Evolutionary conservation across 352 stramenopile genomes (phyloP), one percentile per base, ranked within the genome.

Genomic region (Phytopythium mirpurense): DNA sequence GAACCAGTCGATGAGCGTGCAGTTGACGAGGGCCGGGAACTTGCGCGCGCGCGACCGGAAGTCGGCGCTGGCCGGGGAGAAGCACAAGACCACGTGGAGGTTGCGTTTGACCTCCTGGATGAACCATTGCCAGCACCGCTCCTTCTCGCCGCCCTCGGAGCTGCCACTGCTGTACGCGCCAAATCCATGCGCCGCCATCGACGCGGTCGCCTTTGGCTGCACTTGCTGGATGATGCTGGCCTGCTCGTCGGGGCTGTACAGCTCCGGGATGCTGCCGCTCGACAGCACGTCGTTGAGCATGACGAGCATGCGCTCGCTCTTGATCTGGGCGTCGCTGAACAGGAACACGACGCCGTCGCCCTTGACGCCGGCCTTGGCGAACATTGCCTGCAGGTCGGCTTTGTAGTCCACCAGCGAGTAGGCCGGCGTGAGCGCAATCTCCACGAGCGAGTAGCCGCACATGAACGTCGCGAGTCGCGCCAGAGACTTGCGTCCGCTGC

Each of bases 321-420:
- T 96, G 57, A 98, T 97, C 54, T 98, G 90, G 14, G 68, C 83
- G 62, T 98, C 94, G 19, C 83, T 93, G 18, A 98, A 81, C 4
- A 98, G 51, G 49, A 98, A 98, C 34, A 96, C 85, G 21, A 98
- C 62, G 12, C 77, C 72, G 27, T 98, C 86, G 10, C 96, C 86
- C 65, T 97, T 97, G n/a, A 98, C 59, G 5, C 93, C 95, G 15
- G 94, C 89, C 45, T 95, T 88, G 29, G 74, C 59, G 36, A 92
- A 95, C 70, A 98, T 91, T 18, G 50, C 72, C 58, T 98, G 96
- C 12, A 98, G 71, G 57, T 98, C 93, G 0, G 96, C 82, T 57
- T 98, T 98, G 49, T 98, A 94, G 60, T 98, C 93, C 31, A 95
- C 66, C 5, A 97, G 74, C 53, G 74, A 84, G 67, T 98, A 98